Evolutionary conservation across 1,284 basidiomycete species (phyloP), one percentile per base, ranked within the genome.

Genomic region (Ceratorhiza oryzae-sativae): DNA sequence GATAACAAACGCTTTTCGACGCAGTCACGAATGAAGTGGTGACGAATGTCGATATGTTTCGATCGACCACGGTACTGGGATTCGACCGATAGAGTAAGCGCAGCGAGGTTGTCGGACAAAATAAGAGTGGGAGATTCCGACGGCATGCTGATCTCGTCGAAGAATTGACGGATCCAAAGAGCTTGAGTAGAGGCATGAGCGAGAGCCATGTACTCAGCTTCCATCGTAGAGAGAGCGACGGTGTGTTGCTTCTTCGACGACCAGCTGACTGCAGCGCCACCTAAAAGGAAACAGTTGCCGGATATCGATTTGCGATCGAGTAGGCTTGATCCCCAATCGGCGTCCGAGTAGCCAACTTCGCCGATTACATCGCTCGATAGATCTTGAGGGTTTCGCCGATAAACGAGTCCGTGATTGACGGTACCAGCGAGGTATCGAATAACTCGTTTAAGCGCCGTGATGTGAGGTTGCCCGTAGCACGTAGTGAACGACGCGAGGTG

Each of bases 21-120:
- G 9, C 76, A 63, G 23, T 80, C 79, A 0, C 80, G 77, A 41
- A 83, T 76, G 68, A 80, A 81, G 72, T 84, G 83, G 73, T 80
- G 77, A 0, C 75, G 65, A 48, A 84, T 77, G 71, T 83, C 79
- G 39, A 84, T 83, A 74, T 84, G 84, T 75, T 83, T 83, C 9
- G 80, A 77, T 0, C 79, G 75, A 0, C 75, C 51, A 51, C 82
- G 79, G 3, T 72, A 73, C 0, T 77, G 76, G 0, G 80, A 77
- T 61, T 82, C 81, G 4, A 79, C 51, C 0, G 81, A 76, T 0
- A 85, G 72, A 0, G 75, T 53, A 30, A 84, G 79, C 0, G 81
- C 76, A 0, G 79, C 76, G 13, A 77, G 72, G 73, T 85, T 86
- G 75, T 86, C 82, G 12, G 73, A 71, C 32, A 72, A 73, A 13